Conservation (phyloP, 768 basidiomycete species). For the Naganishia vaughanmartiniae region DNA sequence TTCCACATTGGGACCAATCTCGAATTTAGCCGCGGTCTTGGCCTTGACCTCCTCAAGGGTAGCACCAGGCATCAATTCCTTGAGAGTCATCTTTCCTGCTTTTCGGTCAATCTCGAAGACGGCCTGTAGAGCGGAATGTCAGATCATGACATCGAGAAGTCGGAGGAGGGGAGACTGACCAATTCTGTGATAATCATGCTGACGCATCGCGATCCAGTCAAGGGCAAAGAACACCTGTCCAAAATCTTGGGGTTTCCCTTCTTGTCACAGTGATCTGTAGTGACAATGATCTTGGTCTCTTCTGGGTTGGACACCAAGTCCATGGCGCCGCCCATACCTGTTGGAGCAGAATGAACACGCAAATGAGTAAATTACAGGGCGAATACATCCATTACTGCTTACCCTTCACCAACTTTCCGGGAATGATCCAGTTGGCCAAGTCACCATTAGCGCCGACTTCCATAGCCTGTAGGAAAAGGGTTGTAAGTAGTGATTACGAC, state of each 20-base stretch:
- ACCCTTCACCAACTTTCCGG: constrained; percentile 62
- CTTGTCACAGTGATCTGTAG: constrained; percentile 86
- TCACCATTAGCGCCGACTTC: constrained; percentile 84
- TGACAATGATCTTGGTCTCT: constrained; percentile 79
- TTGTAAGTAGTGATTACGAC: neutral
- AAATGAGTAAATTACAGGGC: neutral
- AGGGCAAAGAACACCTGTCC: constrained; percentile 71
- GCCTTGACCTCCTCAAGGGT: constrained; percentile 75
- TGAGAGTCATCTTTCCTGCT: constrained; percentile 68
- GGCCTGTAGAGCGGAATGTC: constrained; percentile 11
- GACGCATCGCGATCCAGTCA: constrained; percentile 82
- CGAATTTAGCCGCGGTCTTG: constrained; percentile 84
- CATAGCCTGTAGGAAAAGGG: constrained; percentile 56
- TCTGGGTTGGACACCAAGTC: constrained; percentile 93
- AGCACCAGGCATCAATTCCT: constrained; percentile 76
- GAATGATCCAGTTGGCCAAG: constrained; percentile 97
- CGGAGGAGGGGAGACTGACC: constrained; percentile 9
- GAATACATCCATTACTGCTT: neutral
- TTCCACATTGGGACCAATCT: constrained; percentile 36
- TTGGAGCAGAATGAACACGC: neutral
- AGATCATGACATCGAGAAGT: neutral
- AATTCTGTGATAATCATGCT: constrained; percentile 91
- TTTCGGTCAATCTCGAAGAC: constrained; percentile 79
- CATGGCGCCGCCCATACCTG: constrained; percentile 82
- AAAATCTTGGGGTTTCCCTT: constrained; percentile 86